phyloP scores from a whole-genome alignment of 768 basidiomycete species.

The Phylloporus scabripes region DNA sequence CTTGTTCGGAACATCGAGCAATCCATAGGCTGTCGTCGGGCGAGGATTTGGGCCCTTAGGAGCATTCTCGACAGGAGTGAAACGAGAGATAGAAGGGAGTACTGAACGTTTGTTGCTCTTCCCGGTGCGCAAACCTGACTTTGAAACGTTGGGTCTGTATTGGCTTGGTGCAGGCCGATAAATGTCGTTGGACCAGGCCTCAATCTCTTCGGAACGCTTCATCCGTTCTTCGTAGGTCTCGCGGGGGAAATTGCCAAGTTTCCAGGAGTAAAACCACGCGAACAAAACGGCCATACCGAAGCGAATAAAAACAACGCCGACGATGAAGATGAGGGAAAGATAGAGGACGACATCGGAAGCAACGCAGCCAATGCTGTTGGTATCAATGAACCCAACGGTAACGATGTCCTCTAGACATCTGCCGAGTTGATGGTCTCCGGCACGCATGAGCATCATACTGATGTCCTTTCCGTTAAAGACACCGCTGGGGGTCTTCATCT shows the following conservation, averaged over 20 bases:
- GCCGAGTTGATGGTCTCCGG: conserved; percentile 59
- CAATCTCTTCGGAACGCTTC: conserved; percentile 85
- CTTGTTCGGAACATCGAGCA: conserved; percentile 61
- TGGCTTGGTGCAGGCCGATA: conserved; percentile 88
- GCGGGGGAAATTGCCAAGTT: conserved; percentile 85
- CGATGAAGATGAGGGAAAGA: conserved; percentile 93
- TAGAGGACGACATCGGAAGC: conserved; percentile 94
- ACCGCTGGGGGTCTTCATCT: conserved; percentile 61
- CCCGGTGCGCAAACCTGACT: conserved; percentile 52
- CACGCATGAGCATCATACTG: conserved; percentile 78
- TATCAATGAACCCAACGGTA: conserved; percentile 91
- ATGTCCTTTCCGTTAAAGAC: conserved; percentile 81
- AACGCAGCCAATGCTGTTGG: conserved; percentile 91
- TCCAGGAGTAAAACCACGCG: conserved; percentile 97
- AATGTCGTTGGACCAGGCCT: conserved; percentile 95
- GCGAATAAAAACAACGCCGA: conserved; percentile 91
- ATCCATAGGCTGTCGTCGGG: conserved; percentile 60
- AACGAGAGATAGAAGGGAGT: conserved; percentile 65
- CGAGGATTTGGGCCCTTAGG: conserved; percentile 48
- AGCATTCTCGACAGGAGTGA: conserved; percentile 66
- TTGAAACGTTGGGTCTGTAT: conserved; percentile 84
- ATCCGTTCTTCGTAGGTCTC: conserved; percentile 93
- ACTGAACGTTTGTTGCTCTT: conserved; percentile 54
- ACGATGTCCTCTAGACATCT: conserved; percentile 83
- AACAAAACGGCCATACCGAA: conserved; percentile 97